These are phyloP conservation scores for Trifolium pratense DNA, from an alignment of 306 rosid species.

Conservation along the genomic window DNA sequence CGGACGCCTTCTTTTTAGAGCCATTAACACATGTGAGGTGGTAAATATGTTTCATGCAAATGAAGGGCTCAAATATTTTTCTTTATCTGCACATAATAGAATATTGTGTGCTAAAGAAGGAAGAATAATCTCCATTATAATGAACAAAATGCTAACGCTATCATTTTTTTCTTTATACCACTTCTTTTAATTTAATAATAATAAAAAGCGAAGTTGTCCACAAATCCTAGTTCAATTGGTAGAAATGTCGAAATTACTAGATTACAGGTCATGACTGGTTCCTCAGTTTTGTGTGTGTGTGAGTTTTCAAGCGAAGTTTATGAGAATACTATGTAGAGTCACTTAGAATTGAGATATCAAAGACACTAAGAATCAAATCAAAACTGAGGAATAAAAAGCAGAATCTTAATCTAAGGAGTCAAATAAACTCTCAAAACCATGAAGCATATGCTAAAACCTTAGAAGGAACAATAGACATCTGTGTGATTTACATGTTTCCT, in stretches of 20 bases:
- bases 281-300: too few species aligned
- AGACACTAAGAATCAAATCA: constrained; percentile 51
- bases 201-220: too few species aligned
- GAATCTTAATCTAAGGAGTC: constrained; percentile 64
- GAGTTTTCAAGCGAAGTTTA: too few species aligned
- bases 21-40: background rate
- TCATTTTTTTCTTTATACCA: constrained; percentile 38
- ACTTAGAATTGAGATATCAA: background rate
- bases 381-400: constrained; percentile 55
- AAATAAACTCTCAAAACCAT: constrained; percentile 49
- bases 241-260: too few species aligned
- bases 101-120: constrained; percentile 48
- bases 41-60: background rate
- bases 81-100: constrained; percentile 39
- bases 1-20: background rate
- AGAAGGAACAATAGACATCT: constrained; percentile 25
- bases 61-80: constrained; percentile 3
- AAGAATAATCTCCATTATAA: constrained; percentile 40
- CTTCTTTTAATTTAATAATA: background rate
- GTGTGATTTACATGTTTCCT: background rate
- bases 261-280: too few species aligned
- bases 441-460: constrained; percentile 41
- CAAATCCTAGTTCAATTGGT: too few species aligned
- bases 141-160: constrained; percentile 31
- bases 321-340: background rate